Evolutionary conservation across 2,329 filamentous ascomycete species (phyloP), one percentile per base, ranked within the genome.

Genomic region (Phyllosticta citriasiana): DNA sequence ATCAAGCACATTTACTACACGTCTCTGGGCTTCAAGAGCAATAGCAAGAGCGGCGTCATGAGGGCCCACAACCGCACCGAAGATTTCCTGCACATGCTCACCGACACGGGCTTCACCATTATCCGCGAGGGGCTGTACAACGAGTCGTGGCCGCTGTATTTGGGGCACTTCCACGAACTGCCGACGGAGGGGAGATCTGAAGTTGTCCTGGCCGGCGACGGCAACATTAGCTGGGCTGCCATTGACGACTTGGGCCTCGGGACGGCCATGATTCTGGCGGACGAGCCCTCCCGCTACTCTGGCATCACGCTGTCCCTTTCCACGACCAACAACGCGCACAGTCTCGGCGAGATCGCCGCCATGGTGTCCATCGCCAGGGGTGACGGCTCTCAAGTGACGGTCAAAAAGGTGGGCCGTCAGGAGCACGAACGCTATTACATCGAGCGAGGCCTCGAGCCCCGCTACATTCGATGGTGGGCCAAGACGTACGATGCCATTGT

Each of bases 1-100:
- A 72, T 79, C 0, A 68, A 74, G 63, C 77, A 79, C 65, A 70
- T 80, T 53, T 79, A 78, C 66, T 79, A 79, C 68, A 76, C 76
- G 1, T 76, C 72, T 5, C 70, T 80, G 5, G 76, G 71, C 0
- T 79, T 79, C 59, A 65, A 55, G 7, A 74, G 72, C 50, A 73
- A 73, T 0, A 74, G 72, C 33, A 73, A 76, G 60, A 73, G 74
- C 1, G 66, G 70, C 7, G 77, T 79, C 4, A 79, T 79, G 78
- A 70, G 69, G 4, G 77, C 77, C 1, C 78, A 80, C 62, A 72
- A 75, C n/a, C 68, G 76, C 3, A 79, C 78, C 0, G 77, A 79
- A 64, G 65, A 65, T 16, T 77, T 76, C 55, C 64, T 80, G 57
- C 62, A 67, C 1, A 66, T 69, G 19, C 52, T 52, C 16, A 67